A percentile compares a stretch with the other conserved stretches of the same genome.
phyloP scores from a whole-genome alignment of 2,329 filamentous ascomycete genomes.

The Metarhizium album region DNA sequence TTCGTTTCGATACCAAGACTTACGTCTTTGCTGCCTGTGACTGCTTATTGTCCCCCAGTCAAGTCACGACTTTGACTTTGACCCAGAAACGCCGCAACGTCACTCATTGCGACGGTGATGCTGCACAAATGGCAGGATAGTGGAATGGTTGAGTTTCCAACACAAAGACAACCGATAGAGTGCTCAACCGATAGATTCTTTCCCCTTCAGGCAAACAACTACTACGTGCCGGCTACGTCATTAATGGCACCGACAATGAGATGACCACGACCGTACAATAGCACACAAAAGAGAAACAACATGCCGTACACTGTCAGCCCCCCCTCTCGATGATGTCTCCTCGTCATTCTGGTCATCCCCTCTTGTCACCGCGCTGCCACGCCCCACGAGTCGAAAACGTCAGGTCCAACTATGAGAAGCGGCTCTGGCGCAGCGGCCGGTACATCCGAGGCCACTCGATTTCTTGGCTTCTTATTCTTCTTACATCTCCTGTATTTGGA shows the following conservation, averaged over 20 bases:
- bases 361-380: neutral
- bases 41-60: too few species aligned
- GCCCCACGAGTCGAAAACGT: neutral
- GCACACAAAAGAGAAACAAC: neutral
- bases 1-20: too few species aligned
- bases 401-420: neutral
- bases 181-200: neutral
- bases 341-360: too few species aligned
- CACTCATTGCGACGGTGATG: too few species aligned
- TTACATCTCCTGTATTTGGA: neutral
- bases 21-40: too few species aligned
- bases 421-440: neutral
- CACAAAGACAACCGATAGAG: too few species aligned
- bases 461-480: neutral
- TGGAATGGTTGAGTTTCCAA: too few species aligned
- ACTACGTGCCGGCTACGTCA: neutral
- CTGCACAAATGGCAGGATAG: too few species aligned
- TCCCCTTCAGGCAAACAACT: neutral
- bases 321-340: neutral
- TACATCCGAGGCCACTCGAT: too few species aligned
- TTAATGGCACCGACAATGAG: neutral
- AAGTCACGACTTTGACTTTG: too few species aligned
- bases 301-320: neutral
- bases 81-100: too few species aligned
- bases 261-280: neutral